Conservation (phyloP, 768 basidiomycete species). For the Tylopilus subfusipes region DNA sequence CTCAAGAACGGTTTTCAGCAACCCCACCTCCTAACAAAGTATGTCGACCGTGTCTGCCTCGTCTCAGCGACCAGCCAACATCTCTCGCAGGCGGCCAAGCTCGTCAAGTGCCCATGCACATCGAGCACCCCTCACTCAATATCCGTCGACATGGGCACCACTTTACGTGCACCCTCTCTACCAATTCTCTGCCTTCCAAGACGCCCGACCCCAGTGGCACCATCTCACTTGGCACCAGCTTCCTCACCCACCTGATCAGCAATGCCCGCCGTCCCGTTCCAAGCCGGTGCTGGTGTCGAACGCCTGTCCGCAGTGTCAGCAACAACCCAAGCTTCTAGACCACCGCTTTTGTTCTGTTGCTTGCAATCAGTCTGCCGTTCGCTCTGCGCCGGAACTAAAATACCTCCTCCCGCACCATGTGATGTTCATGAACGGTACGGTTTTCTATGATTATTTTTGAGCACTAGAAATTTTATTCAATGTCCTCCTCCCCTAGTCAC, state of each 20-base stretch:
- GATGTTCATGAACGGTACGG: slow-evolving; percentile 2
- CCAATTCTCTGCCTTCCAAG: neutral
- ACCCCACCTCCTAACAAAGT: neutral
- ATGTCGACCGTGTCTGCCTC: neutral
- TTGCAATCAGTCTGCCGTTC: slow-evolving; percentile 11
- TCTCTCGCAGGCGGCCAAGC: neutral
- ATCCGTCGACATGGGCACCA: neutral
- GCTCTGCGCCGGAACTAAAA: slow-evolving; percentile 16
- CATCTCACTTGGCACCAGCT: too few relatives aligned
- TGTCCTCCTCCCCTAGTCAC: slow-evolving; percentile 9
- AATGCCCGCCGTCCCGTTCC: neutral
- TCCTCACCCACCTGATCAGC: neutral
- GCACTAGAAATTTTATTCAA: neutral
- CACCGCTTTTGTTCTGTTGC: slow-evolving; percentile 19
- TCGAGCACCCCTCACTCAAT: neutral
- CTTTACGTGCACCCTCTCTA: neutral
- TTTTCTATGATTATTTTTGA: neutral
- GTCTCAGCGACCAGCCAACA: neutral
- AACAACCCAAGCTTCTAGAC: slow-evolving; percentile 10
- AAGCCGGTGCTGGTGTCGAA: neutral
- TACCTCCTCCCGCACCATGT: slow-evolving; percentile 9
- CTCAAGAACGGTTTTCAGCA: neutral
- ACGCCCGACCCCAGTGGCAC: neutral
- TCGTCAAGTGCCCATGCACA: too few relatives aligned
- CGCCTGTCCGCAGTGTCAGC: slow-evolving; percentile 19